A percentile compares a stretch with the other conserved stretches of the same genome.
phyloP scores from a whole-genome alignment of 345 rosid species.

The Salix viminalis region DNA sequence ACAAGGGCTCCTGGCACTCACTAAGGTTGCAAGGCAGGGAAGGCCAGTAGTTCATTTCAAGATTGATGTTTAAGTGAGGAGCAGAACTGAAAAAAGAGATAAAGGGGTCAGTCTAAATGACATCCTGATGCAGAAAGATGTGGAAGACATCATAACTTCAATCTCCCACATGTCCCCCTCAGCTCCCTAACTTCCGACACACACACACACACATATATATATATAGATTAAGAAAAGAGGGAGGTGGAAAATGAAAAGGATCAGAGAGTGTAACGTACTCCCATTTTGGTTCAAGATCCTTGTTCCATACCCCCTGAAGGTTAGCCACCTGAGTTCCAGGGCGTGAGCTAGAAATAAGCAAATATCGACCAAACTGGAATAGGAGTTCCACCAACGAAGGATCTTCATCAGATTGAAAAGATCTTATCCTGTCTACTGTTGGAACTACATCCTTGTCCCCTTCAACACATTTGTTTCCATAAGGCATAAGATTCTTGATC shows the following conservation, averaged over 20 bases:
- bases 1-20: constrained; percentile 89
- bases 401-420: constrained; percentile 71
- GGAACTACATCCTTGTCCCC: constrained; percentile 29
- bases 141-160: neutral
- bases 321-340: constrained; percentile 93
- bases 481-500: constrained; percentile 15
- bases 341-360: constrained; percentile 84
- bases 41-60: constrained; percentile 98
- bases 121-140: neutral
- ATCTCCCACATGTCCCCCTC: neutral
- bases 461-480: neutral
- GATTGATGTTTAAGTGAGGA: constrained; percentile 92
- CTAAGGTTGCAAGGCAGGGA: constrained; percentile 77
- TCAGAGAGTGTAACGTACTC: constrained; percentile 54
- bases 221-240: neutral
- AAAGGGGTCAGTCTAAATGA: neutral
- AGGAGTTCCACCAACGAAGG: constrained; percentile 81
- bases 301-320: constrained; percentile 93
- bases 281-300: constrained; percentile 73
- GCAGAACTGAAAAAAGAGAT: constrained; percentile 53
- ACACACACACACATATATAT: too few relatives aligned
- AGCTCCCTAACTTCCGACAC: constrained; percentile 19
- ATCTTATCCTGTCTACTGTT: constrained; percentile 67
- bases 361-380: constrained; percentile 81
- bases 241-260: constrained; percentile 2